Evolutionary conservation across 2,329 filamentous ascomycete species (phyloP), one percentile per base, ranked within the genome.

Genomic region (Rhytidhysteron rufulum): DNA sequence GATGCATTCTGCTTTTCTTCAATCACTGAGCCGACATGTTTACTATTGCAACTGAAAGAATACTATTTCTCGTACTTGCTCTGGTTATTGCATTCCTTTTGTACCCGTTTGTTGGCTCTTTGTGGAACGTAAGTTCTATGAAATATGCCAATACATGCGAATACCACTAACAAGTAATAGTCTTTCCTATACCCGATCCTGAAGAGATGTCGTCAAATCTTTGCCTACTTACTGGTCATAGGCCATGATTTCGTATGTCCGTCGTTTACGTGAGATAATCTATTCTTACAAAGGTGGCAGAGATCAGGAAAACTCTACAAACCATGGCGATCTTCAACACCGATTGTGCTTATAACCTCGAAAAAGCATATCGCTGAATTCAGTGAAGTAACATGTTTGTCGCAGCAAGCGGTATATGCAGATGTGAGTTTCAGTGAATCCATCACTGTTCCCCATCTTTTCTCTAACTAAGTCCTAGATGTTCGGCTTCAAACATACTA

Each of bases 401-500:
- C 49, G 15, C 47, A 52, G 38, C 34, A 37, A 15, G 49, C 47
- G 15, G 47, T 44, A 15, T 52, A 50, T 32, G 44, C 47, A 10
- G 47, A 50, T 46, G 47, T 48, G n/a, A n/a, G n/a, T n/a, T n/a
- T n/a, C n/a, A n/a, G n/a, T n/a, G n/a, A n/a, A n/a, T n/a, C n/a
- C n/a, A 37, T 8, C 35, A 41, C 25, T 31, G 4, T 11, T 18
- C n/a, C 11, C 15, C 9, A 18, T 34, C 9, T 39, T 17, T 16
- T 18, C n/a, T n/a, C n/a, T 24, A 16, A 15, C 32, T 25, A 5
- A 20, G n/a, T 10, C n/a, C 24, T 20, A 51, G 49, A 52, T 52
- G 38, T 50, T 52, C 27, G 47, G 49, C 13, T 52, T 52, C 40
- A 48, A 50, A 33, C 40, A 48, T 34, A 52, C 47, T 5, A 17